A percentile compares a stretch with the other conserved stretches of the same genome.
Conservation (phyloP, 1,284 basidiomycete genomes). For the Calocybe gambosa region DNA sequence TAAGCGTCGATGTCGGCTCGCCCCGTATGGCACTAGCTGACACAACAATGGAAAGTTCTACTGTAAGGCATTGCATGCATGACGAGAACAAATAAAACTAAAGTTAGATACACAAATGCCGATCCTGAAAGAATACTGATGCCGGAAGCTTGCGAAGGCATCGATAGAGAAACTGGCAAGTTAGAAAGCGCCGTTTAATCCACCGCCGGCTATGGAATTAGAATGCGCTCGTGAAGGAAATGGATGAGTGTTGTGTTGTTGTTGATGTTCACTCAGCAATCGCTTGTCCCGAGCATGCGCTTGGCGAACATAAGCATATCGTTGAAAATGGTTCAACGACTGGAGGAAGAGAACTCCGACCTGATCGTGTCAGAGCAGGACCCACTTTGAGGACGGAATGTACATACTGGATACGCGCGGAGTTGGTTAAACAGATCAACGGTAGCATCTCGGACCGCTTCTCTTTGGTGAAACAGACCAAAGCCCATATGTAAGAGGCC, state of each 20-base stretch:
- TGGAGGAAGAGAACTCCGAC: constrained; percentile 82
- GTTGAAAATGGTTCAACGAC: constrained; percentile 86
- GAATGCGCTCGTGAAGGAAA: constrained; percentile 23
- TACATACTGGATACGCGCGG: constrained; percentile 66
- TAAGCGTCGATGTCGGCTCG: neutral
- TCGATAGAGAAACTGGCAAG: neutral
- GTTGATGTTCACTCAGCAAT: constrained; percentile 28
- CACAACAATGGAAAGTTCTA: neutral
- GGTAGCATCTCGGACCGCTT: constrained; percentile 68
- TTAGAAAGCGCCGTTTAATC: constrained; percentile 20
- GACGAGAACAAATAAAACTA: constrained; percentile 1
- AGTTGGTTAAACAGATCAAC: constrained; percentile 82
- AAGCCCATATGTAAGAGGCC: constrained; percentile 84
- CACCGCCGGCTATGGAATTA: constrained; percentile 24
- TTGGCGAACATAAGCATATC: constrained; percentile 77
- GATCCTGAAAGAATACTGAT: neutral
- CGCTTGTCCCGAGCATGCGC: constrained; percentile 55
- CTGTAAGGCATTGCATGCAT: neutral
- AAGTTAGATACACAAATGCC: neutral
- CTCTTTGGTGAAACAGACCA: constrained; percentile 83
- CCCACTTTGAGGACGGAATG: constrained; percentile 4
- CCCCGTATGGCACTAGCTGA: neutral
- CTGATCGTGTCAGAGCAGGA: constrained; percentile 34
- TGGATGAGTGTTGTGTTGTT: constrained; percentile 20
- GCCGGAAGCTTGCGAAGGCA: neutral